phyloP scores from a whole-genome alignment of 2,329 filamentous ascomycete genomes.

The Beauveria caledonica region DNA sequence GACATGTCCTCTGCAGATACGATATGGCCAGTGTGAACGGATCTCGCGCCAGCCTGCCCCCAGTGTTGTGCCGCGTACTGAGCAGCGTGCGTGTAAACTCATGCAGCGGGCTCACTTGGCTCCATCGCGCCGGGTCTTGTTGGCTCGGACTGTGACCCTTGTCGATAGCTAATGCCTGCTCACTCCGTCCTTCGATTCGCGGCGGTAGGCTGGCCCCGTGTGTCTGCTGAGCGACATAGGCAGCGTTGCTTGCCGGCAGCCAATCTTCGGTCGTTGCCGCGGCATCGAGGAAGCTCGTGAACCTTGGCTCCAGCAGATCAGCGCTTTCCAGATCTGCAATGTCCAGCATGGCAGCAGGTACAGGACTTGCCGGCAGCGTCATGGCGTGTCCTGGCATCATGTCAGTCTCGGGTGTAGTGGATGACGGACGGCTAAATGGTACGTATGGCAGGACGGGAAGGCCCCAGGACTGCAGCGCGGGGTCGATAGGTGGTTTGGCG shows the following conservation, averaged over 20 bases:
- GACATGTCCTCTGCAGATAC: background rate
- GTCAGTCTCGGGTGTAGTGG: background rate
- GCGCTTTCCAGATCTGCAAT: background rate
- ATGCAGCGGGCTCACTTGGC: background rate
- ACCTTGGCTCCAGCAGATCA: background rate
- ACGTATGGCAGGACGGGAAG: background rate
- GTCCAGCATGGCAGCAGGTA: background rate
- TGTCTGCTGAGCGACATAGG: background rate
- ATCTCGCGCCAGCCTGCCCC: background rate
- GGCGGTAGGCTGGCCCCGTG: background rate
- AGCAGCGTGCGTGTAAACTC: background rate
- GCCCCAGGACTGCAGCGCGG: background rate
- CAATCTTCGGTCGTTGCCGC: background rate
- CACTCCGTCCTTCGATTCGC: background rate
- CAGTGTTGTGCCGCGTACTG: background rate
- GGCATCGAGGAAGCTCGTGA: background rate
- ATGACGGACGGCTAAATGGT: background rate
- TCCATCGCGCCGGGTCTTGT: background rate
- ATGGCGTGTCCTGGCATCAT: background rate
- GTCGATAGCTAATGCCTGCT: background rate
- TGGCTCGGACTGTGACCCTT: background rate
- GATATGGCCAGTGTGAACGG: background rate
- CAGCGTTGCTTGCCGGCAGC: background rate
- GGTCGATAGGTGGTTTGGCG: background rate
- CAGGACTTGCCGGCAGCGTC: background rate